A percentile compares a stretch with the other conserved stretches of the same genome.
Conservation (phyloP, 2,329 filamentous ascomycete species). For the Colletotrichum musicola region DNA sequence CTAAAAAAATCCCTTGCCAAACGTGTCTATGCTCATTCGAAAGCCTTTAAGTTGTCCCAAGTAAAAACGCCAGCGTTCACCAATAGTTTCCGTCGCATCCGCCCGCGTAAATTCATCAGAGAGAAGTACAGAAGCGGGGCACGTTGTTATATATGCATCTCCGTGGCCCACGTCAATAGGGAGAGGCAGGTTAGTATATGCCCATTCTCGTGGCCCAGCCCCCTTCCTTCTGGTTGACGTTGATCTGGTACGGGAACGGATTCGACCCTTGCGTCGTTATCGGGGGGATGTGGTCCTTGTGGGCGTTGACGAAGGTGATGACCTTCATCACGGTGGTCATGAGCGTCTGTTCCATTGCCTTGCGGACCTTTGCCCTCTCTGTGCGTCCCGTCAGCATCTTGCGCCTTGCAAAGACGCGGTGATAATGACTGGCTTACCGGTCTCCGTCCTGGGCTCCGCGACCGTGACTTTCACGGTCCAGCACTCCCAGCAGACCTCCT, state of each 20-base stretch:
- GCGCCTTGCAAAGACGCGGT: background rate
- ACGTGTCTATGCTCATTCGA: slow-evolving; percentile 22
- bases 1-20: background rate
- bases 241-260: slow-evolving; percentile 94
- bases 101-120: background rate
- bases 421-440: slow-evolving; percentile 69
- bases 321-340: slow-evolving; percentile 91
- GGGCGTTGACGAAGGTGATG: slow-evolving; percentile 84
- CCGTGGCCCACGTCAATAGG: background rate
- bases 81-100: slow-evolving; percentile 4
- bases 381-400: slow-evolving; percentile 50
- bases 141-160: background rate
- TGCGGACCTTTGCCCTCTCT: slow-evolving; percentile 91
- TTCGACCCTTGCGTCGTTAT: slow-evolving; percentile 95
- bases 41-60: background rate
- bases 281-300: slow-evolving; percentile 96
- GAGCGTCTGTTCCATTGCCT: slow-evolving; percentile 91
- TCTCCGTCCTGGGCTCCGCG: slow-evolving; percentile 88
- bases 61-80: slow-evolving; percentile 6
- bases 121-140: background rate
- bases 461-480: slow-evolving; percentile 97
- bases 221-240: slow-evolving; percentile 85
- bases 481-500: slow-evolving; percentile 96
- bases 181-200: slow-evolving; percentile 65
- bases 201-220: slow-evolving; percentile 85